A percentile compares a stretch with the other conserved stretches of the same genome.
These are phyloP conservation scores for Neonectria punicea DNA, from an alignment of 2,329 filamentous ascomycete genomes.

Conservation along the genomic window DNA sequence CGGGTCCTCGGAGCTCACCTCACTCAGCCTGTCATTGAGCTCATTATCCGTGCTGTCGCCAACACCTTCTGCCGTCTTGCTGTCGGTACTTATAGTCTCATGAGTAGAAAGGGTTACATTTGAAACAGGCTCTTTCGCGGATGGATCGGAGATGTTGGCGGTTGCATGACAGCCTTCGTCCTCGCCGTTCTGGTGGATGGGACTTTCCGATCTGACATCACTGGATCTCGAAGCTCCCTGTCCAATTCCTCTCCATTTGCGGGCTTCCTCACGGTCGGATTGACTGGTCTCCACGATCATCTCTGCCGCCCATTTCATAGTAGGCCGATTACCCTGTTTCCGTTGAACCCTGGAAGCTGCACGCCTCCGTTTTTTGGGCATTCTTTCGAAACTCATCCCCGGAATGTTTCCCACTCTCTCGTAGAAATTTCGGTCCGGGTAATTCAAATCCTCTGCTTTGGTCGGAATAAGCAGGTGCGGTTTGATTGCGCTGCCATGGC, in stretches of 20 bases:
- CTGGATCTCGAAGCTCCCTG: too few relatives aligned
- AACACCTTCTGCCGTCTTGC: too few relatives aligned
- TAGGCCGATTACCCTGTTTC: neutral
- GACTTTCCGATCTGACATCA: too few relatives aligned
- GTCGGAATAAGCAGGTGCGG: neutral
- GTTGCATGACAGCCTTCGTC: too few relatives aligned
- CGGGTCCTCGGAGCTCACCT: neutral
- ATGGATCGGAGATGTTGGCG: too few relatives aligned
- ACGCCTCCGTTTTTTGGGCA: neutral
- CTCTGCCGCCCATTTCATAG: conserved; percentile 7
- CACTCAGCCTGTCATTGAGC: neutral
- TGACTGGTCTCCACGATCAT: neutral
- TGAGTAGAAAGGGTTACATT: too few relatives aligned
- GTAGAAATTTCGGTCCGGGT: neutral
- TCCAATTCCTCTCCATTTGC: too few relatives aligned
- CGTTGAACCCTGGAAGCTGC: neutral
- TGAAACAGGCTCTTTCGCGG: too few relatives aligned
- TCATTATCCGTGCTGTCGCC: neutral
- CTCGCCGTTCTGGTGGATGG: too few relatives aligned
- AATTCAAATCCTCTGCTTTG: neutral
- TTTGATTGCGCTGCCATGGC: neutral
- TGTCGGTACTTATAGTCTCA: too few relatives aligned
- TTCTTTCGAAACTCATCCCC: neutral
- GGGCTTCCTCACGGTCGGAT: too few relatives aligned
- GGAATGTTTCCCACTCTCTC: conserved; percentile 4